Conservation (phyloP, 306 rosid species). For the Alnus rubra region DNA sequence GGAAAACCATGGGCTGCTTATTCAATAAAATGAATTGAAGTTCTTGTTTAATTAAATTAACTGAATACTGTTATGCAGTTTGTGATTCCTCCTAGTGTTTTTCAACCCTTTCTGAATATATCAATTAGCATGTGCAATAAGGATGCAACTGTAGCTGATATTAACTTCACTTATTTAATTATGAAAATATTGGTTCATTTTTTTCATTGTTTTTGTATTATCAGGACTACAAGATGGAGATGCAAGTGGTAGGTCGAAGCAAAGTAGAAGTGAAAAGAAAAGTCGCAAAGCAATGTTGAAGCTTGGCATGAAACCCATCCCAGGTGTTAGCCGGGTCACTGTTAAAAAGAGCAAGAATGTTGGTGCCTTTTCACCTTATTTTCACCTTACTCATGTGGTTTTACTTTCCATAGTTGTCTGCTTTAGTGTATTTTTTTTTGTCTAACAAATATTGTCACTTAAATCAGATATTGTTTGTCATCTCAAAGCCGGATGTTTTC, state of each 20-base stretch:
- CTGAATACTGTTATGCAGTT: neutral
- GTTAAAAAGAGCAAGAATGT: conserved; percentile 94
- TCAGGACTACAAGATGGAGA: conserved; percentile 60
- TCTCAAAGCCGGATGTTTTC: conserved; percentile 91
- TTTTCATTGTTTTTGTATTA: neutral
- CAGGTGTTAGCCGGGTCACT: conserved; percentile 84
- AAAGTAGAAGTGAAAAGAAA: conserved; percentile 87
- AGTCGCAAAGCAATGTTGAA: conserved; percentile 92
- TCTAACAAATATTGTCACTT: neutral
- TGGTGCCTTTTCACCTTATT: conserved; percentile 19
- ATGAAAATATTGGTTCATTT: too few relatives aligned
- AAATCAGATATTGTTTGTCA: conserved; percentile 71
- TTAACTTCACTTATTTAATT: neutral
- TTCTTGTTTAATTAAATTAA: neutral
- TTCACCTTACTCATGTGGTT: neutral
- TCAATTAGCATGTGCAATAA: neutral
- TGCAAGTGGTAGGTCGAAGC: conserved; percentile 77
- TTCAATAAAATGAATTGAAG: too few relatives aligned
- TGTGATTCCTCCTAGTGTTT: neutral
- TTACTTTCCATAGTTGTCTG: neutral
- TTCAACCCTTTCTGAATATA: neutral
- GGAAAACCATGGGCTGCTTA: too few relatives aligned
- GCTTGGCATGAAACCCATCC: conserved; percentile 83
- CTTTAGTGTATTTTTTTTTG: conserved; percentile 14
- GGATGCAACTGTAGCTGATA: neutral